phyloP scores from a whole-genome alignment of 2,329 filamentous ascomycete genomes.

The Calonectria ilicicola region DNA sequence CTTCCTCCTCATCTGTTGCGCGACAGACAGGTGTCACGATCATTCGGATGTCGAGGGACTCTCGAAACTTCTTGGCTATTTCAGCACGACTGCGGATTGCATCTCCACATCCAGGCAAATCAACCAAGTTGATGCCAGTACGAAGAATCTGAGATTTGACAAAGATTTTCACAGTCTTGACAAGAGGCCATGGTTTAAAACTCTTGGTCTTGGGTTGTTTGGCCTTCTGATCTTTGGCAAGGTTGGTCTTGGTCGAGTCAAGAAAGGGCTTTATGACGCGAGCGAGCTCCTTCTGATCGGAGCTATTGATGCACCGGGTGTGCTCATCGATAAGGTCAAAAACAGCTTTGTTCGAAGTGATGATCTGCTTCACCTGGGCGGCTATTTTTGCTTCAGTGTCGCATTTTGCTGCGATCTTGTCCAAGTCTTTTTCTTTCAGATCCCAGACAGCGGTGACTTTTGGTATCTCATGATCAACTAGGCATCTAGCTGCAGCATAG shows the following conservation, averaged over 20 bases:
- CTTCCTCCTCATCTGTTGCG: slow-evolving; percentile 42
- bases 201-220: background rate
- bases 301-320: background rate
- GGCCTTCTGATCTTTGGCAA: background rate
- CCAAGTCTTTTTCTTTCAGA: slow-evolving; percentile 15
- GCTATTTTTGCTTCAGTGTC: background rate
- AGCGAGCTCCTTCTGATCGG: slow-evolving; percentile 16
- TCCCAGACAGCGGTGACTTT: slow-evolving; percentile 41
- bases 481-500: background rate
- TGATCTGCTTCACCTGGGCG: slow-evolving; percentile 10
- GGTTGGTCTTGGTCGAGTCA: slow-evolving; percentile 33
- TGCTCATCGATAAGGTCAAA: slow-evolving; percentile 4
- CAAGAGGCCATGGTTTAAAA: slow-evolving; percentile 51
- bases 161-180: slow-evolving; percentile 54
- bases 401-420: background rate
- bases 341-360: slow-evolving; percentile 24
- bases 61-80: slow-evolving; percentile 35
- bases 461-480: slow-evolving; percentile 31
- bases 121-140: slow-evolving; percentile 63
- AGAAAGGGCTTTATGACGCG: slow-evolving; percentile 41
- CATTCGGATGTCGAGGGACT: slow-evolving; percentile 39
- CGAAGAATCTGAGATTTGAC: slow-evolving; percentile 58
- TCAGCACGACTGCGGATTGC: slow-evolving; percentile 37
- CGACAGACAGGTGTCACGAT: slow-evolving; percentile 42
- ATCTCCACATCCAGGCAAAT: slow-evolving; percentile 66